phyloP scores from a whole-genome alignment of 768 basidiomycete species.

The Lentinula lateritia region DNA sequence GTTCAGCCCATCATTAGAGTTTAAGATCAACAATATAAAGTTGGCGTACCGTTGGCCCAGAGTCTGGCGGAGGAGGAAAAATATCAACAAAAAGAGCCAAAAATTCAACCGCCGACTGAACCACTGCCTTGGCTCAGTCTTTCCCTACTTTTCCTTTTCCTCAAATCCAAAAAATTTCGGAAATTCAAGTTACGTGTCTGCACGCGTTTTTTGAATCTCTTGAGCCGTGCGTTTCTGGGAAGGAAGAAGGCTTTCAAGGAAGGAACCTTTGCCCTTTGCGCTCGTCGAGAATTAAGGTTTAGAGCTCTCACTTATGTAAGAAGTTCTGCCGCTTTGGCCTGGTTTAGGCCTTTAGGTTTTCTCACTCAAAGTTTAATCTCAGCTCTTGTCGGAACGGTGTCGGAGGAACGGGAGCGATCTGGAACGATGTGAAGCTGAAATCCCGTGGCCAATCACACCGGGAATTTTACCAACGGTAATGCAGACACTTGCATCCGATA shows the following conservation, averaged over 20 bases:
- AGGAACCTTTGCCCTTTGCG: background rate
- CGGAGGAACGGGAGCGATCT: too few species aligned
- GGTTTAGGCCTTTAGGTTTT: background rate
- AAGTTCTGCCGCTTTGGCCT: background rate
- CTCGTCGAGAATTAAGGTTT: conserved; percentile 2
- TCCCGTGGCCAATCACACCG: too few species aligned
- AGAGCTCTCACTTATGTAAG: background rate
- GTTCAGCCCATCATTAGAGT: conserved; percentile 7
- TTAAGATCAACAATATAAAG: conserved; percentile 8
- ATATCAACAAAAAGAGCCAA: conserved; percentile 1
- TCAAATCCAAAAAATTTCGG: background rate
- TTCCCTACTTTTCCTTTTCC: background rate
- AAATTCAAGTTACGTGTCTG: background rate
- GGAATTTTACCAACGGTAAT: too few species aligned
- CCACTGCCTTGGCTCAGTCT: background rate
- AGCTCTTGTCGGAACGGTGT: background rate
- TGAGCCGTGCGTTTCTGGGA: background rate
- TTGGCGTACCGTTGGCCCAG: conserved; percentile 7
- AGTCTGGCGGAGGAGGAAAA: conserved; percentile 6
- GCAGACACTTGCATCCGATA: too few species aligned
- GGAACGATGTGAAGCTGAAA: too few species aligned
- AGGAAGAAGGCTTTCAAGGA: background rate
- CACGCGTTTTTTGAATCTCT: background rate
- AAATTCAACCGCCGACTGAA: conserved; percentile 1
- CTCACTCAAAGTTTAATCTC: background rate